Percentiles rank a stretch among this genome's conserved stretches.
These are phyloP conservation scores for Fusarium nematophilum DNA, from an alignment of 2,329 filamentous ascomycete species.

Conservation along the genomic window DNA sequence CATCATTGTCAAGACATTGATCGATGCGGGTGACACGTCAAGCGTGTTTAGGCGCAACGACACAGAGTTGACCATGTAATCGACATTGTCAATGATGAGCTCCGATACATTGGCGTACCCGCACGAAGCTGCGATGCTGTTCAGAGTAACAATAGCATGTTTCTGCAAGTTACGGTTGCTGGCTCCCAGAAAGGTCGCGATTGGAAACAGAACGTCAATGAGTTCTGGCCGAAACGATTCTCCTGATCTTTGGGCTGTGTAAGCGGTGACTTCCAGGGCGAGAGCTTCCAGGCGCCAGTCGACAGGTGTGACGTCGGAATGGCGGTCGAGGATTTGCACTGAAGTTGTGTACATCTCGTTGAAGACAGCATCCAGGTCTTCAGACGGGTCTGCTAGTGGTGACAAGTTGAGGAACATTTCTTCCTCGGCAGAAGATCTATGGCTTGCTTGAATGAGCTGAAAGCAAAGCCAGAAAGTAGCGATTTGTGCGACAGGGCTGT, in stretches of 20 bases:
- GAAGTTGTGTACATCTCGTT: conserved; percentile 78
- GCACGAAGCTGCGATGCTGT: conserved; percentile 80
- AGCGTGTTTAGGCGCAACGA: conserved; percentile 90
- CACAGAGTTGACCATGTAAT: conserved; percentile 96
- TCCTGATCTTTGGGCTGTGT: conserved; percentile 76
- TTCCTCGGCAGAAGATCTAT: conserved; percentile 63
- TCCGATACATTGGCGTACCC: conserved; percentile 79
- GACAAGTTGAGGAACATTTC: conserved; percentile 74
- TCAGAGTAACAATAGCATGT: conserved; percentile 86
- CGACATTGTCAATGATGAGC: conserved; percentile 89
- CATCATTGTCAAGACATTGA: conserved; percentile 95
- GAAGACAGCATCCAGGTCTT: conserved; percentile 60
- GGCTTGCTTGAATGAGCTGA: conserved; percentile 72
- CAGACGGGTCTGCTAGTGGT: conserved; percentile 49
- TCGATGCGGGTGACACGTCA: conserved; percentile 90
- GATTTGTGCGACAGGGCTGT: conserved; percentile 67
- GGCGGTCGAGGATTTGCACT: conserved; percentile 68
- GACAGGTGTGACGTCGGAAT: conserved; percentile 58
- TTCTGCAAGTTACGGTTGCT: conserved; percentile 73
- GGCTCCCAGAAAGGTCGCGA: conserved; percentile 89
- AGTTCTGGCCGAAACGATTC: conserved; percentile 83
- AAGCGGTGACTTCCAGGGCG: conserved; percentile 82
- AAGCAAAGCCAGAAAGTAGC: conserved; percentile 85
- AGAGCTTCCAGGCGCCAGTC: conserved; percentile 84
- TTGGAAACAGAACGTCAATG: conserved; percentile 89